A percentile compares a stretch with the other conserved stretches of the same genome.
Conservation (phyloP, 1,139 yeast genomes). For the Lodderomyces theae region DNA sequence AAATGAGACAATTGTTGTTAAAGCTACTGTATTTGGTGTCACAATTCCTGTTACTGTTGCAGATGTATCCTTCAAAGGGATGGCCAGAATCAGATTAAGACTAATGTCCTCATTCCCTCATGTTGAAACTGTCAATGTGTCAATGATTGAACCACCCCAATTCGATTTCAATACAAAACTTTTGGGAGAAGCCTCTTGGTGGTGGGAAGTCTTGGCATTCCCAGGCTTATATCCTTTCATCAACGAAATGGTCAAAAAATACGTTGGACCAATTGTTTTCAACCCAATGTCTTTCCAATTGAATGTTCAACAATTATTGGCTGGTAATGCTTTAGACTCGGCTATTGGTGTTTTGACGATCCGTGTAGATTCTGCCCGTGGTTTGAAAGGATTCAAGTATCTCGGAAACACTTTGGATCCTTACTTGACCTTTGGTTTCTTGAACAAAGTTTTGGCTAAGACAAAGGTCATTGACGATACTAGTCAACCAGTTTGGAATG, state of each 20-base stretch:
- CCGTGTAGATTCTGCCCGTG: constrained; percentile 62
- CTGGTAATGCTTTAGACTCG: constrained; percentile 77
- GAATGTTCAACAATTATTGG: constrained; percentile 84
- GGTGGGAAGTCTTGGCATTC: constrained; percentile 79
- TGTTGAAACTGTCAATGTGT: constrained; percentile 81
- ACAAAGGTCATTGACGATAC: constrained; percentile 68
- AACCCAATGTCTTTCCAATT: constrained; percentile 90
- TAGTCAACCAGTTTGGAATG: constrained; percentile 76
- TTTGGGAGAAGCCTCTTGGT: constrained; percentile 72
- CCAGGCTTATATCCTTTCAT: constrained; percentile 86
- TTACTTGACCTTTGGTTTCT: constrained; percentile 70
- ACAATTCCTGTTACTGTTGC: constrained; percentile 62
- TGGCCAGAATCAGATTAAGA: constrained; percentile 77
- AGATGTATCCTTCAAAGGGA: constrained; percentile 61
- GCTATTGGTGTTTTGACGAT: constrained; percentile 85
- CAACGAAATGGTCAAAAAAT: constrained; percentile 79
- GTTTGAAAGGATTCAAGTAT: constrained; percentile 64
- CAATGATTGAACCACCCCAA: constrained; percentile 80
- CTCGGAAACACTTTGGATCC: constrained; percentile 86
- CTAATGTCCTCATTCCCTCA: constrained; percentile 92
- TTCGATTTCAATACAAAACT: constrained; percentile 78
- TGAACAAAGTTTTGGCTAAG: constrained; percentile 54
- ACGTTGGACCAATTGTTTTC: constrained; percentile 82
- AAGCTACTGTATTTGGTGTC: constrained; percentile 64
- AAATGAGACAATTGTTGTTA: constrained; percentile 74